Base-by-base conservation (phyloP, 345 rosid species). In the Arabis alpina region DNA sequence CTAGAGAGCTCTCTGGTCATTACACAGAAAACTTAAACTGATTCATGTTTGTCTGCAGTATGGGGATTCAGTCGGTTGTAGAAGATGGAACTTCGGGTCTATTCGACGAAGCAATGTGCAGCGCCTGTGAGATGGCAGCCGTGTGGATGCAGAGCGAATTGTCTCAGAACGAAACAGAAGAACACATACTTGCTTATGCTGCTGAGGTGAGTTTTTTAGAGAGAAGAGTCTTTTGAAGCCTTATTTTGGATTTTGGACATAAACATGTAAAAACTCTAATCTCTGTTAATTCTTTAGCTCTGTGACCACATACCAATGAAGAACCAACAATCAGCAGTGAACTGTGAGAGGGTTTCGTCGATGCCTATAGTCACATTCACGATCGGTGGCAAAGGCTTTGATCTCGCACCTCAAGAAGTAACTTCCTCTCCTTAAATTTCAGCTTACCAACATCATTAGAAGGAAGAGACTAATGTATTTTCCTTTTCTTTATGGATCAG, bases 91-190 rank as follows among this genome's bases (percentile, higher is more conserved):
- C 81, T 44, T 82, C 84, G 3, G 79, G 68, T 55, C 82, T 84
- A 34, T 9, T 80, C 44, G 80, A 40, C 54, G 82, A 82, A 62
- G 81, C 87, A 4, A 81, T 73, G 81, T 93, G 98, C 49, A 45
- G 83, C 65, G 84, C 85, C 76, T 93, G 98, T 58, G 88, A 91
- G 85, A 88, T 86, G 98, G 88, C 96, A 25, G 91, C 88, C 24
- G 82, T 90, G 24, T 93, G 97, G 97, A 90, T 93, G 97, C 83
- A 85, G 68, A 90, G 87, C 69, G 80, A 83, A 83, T 75, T 93
- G 54, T 82, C 55, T 68, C 85, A 66, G 74, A 90, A 90, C 63
- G 40, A 80, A 75, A 88, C 97, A 3, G 84, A 82, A 79, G 94
- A 90, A 15, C 88, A 67, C 34, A 83, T 93, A 74, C 79, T 91